Evolutionary conservation across 2,329 filamentous ascomycete genomes (phyloP).

Genomic region (Sarocladiaceae sp.): DNA sequence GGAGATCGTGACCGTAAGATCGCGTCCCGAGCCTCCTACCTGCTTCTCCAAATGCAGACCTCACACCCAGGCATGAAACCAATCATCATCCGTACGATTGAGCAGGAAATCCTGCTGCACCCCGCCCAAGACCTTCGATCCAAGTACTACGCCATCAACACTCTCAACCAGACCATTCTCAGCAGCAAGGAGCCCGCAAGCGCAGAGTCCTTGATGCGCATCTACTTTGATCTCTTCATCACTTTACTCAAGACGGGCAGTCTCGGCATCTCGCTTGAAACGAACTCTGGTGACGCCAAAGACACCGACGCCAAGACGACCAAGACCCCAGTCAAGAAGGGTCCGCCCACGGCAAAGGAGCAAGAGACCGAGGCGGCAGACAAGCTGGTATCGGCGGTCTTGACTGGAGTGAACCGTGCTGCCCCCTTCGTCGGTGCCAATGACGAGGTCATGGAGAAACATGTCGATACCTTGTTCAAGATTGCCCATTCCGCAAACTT

Average conservation of each 20-base stretch:
- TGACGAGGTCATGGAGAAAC: slow-evolving; percentile 62
- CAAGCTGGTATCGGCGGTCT: slow-evolving; percentile 83
- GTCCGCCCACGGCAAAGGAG: slow-evolving; percentile 28
- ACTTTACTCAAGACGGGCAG: slow-evolving; percentile 62
- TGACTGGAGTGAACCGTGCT: slow-evolving; percentile 92
- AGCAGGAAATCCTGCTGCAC: slow-evolving; percentile 80
- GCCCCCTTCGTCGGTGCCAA: slow-evolving; percentile 87
- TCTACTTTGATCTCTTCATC: slow-evolving; percentile 90
- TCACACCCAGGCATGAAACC: slow-evolving; percentile 91
- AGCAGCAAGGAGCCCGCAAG: slow-evolving; percentile 76
- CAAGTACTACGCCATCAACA: slow-evolving; percentile 94
- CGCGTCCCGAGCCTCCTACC: slow-evolving; percentile 84
- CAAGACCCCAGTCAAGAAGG: slow-evolving; percentile 17
- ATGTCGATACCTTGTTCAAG: slow-evolving; percentile 88
- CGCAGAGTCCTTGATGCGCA: slow-evolving; percentile 73
- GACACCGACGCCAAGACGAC: slow-evolving; percentile 23
- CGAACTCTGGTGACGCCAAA: slow-evolving; percentile 3
- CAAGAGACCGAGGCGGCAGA: slow-evolving; percentile 66
- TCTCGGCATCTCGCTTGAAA: slow-evolving; percentile 25
- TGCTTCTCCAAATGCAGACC: slow-evolving; percentile 84
- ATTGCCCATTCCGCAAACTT: slow-evolving; percentile 98
- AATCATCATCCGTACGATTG: slow-evolving; percentile 76
- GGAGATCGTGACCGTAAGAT: slow-evolving; percentile 95
- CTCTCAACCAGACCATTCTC: slow-evolving; percentile 91
- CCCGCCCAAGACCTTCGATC: slow-evolving; percentile 82